These are phyloP conservation scores for Cystobasidium tubakii DNA, from an alignment of 768 basidiomycete species.

Conservation along the genomic window DNA sequence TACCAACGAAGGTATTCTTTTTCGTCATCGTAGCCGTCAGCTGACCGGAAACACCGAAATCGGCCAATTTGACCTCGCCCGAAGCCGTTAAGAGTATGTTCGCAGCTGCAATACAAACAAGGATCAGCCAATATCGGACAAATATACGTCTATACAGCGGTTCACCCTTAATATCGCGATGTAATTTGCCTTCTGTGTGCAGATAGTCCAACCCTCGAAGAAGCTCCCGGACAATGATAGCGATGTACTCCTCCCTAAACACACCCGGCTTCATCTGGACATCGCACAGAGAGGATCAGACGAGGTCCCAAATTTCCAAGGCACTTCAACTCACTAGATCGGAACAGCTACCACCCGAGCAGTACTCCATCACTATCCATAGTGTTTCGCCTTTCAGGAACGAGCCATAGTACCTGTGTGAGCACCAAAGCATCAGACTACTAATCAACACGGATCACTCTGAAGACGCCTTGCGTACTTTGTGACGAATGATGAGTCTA, in stretches of 20 bases:
- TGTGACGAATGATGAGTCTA: slow-evolving; percentile 93
- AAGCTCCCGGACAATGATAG: slow-evolving; percentile 88
- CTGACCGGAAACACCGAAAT: slow-evolving; percentile 98
- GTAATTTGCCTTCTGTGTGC: slow-evolving; percentile 90
- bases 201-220: slow-evolving; percentile 89
- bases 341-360: slow-evolving; percentile 94
- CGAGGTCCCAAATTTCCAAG: too few relatives aligned
- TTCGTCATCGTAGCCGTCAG: slow-evolving; percentile 85
- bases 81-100: slow-evolving; percentile 86
- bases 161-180: slow-evolving; percentile 97
- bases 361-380: slow-evolving; percentile 83
- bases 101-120: slow-evolving; percentile 64
- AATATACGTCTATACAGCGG: too few relatives aligned
- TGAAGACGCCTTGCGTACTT: slow-evolving; percentile 59
- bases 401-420: slow-evolving; percentile 82
- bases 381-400: slow-evolving; percentile 90
- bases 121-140: too few relatives aligned
- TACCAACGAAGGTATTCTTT: slow-evolving; percentile 97
- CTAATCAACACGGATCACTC: too few relatives aligned
- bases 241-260: slow-evolving; percentile 97
- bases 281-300: too few relatives aligned
- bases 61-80: slow-evolving; percentile 90
- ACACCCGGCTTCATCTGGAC: slow-evolving; percentile 99
- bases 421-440: slow-evolving; percentile 2
- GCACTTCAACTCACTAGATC: slow-evolving; percentile 64